Percentiles rank a stretch among this genome's conserved stretches.
phyloP scores from a whole-genome alignment of 2,329 filamentous ascomycete species.

The Cladosporium sp. region DNA sequence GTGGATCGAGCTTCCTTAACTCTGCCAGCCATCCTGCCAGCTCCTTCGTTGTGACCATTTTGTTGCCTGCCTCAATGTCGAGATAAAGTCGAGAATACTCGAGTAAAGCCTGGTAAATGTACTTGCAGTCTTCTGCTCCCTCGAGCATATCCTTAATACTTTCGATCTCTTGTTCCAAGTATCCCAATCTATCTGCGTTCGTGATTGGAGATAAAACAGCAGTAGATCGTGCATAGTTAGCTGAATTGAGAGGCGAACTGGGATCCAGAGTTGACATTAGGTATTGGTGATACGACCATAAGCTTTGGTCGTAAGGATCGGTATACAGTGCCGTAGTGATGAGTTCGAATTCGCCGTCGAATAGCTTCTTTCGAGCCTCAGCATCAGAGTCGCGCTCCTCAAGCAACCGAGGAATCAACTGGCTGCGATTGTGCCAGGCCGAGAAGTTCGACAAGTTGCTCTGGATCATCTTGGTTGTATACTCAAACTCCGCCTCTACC shows the following conservation, averaged over 20 bases:
- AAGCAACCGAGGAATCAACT: slow-evolving; percentile 71
- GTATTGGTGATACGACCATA: slow-evolving; percentile 96
- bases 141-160: slow-evolving; percentile 61
- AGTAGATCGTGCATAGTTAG: not conserved
- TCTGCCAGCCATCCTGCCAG: slow-evolving; percentile 53
- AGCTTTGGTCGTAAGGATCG: slow-evolving; percentile 86
- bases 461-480: slow-evolving; percentile 83
- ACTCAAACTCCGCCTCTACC: slow-evolving; percentile 75
- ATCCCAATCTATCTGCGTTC: slow-evolving; percentile 54
- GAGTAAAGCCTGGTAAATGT: slow-evolving; percentile 82
- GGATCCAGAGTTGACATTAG: slow-evolving; percentile 62
- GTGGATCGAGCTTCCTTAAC: slow-evolving; percentile 64
- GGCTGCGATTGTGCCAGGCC: slow-evolving; percentile 88
- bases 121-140: slow-evolving; percentile 68
- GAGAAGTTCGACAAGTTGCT: slow-evolving; percentile 91
- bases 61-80: slow-evolving; percentile 38
- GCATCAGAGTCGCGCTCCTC: slow-evolving; percentile 62
- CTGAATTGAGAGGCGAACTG: slow-evolving; percentile 40
- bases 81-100: slow-evolving; percentile 63
- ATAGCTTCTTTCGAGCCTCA: slow-evolving; percentile 57
- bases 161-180: slow-evolving; percentile 65
- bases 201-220: slow-evolving; percentile 60
- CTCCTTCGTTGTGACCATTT: slow-evolving; percentile 37
- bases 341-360: slow-evolving; percentile 70
- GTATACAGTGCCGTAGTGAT: slow-evolving; percentile 76